phyloP scores from a whole-genome alignment of 2,329 filamentous ascomycete genomes.

The Falciphora oryzae region DNA sequence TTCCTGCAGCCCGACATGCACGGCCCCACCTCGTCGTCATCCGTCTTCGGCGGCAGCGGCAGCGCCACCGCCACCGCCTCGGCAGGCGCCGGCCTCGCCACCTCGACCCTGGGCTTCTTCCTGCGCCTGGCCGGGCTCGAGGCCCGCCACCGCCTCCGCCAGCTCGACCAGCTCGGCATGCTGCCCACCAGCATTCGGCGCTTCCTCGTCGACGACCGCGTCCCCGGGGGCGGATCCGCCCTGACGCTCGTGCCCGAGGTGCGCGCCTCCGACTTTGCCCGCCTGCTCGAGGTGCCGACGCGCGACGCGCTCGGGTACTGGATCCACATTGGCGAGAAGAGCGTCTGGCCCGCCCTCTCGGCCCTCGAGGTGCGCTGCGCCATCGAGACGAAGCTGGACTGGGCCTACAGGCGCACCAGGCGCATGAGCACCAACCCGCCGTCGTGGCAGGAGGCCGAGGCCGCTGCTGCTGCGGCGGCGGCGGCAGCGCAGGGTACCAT shows the following conservation, averaged over 20 bases:
- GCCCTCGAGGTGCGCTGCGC: conserved; percentile 77
- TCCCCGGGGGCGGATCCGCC: conserved; percentile 50
- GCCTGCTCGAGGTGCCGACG: conserved; percentile 78
- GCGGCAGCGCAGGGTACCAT: background rate
- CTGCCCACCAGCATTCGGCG: conserved; percentile 65
- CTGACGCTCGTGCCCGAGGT: conserved; percentile 81
- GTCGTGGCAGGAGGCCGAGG: background rate
- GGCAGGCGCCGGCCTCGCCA: conserved; percentile 10
- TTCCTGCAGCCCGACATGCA: conserved; percentile 79
- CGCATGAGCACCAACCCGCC: conserved; percentile 3
- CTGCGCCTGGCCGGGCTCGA: conserved; percentile 61
- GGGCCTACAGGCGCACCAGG: conserved; percentile 6
- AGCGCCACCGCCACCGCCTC: conserved; percentile 42
- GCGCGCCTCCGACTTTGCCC: conserved; percentile 64
- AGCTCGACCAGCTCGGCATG: conserved; percentile 71
- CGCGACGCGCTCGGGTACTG: conserved; percentile 72
- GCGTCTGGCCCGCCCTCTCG: conserved; percentile 84
- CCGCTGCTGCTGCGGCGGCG: too few species aligned
- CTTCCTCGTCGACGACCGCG: conserved; percentile 75
- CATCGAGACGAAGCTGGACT: conserved; percentile 80
- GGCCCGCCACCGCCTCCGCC: conserved; percentile 68
- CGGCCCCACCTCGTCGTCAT: conserved; percentile 58
- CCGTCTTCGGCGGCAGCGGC: conserved; percentile 20
- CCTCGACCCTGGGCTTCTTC: conserved; percentile 45
- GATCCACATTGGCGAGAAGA: conserved; percentile 78